These are phyloP conservation scores for Trichophyton rubrum DNA, from an alignment of 2,329 filamentous ascomycete species.

Conservation along the genomic window DNA sequence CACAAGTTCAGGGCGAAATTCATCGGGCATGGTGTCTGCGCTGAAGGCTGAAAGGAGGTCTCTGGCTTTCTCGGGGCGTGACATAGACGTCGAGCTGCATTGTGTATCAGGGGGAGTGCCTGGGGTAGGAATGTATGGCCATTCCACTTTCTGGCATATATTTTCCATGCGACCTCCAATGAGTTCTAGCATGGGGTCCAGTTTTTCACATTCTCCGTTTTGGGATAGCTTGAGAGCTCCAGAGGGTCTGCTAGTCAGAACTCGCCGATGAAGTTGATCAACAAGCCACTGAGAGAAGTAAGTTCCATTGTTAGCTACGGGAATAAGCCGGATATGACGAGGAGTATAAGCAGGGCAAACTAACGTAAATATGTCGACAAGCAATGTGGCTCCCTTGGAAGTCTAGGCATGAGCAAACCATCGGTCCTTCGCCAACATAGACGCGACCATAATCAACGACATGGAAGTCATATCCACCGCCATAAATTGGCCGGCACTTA, in stretches of 20 bases:
- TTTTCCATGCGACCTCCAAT: constrained; percentile 23
- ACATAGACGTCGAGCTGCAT: constrained; percentile 19
- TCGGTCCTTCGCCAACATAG: constrained; percentile 20
- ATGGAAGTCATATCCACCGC: constrained; percentile 26
- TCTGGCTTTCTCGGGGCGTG: constrained; percentile 27
- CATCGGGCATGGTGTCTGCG: constrained; percentile 27
- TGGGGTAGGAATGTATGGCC: constrained; percentile 23
- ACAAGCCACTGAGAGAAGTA: constrained; percentile 28
- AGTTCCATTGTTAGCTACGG: not conserved
- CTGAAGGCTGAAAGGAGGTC: constrained; percentile 38
- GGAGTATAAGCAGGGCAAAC: constrained; percentile 8
- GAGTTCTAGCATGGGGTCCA: constrained; percentile 23
- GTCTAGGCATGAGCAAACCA: constrained; percentile 27
- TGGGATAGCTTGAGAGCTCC: constrained; percentile 21
- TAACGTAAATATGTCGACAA: constrained; percentile 33
- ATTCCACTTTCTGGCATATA: constrained; percentile 23
- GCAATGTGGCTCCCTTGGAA: constrained; percentile 22
- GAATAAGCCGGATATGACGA: constrained; percentile 9
- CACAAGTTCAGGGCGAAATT: constrained; percentile 30
- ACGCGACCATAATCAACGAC: constrained; percentile 26
- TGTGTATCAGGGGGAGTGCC: constrained; percentile 8
- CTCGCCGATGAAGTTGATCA: constrained; percentile 28
- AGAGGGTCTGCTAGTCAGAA: constrained; percentile 20
- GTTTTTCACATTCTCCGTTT: constrained; percentile 22
- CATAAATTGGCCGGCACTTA: constrained; percentile 19